Base-by-base conservation (phyloP, 1,284 basidiomycete genomes). In the Ustilago bromivora region DNA sequence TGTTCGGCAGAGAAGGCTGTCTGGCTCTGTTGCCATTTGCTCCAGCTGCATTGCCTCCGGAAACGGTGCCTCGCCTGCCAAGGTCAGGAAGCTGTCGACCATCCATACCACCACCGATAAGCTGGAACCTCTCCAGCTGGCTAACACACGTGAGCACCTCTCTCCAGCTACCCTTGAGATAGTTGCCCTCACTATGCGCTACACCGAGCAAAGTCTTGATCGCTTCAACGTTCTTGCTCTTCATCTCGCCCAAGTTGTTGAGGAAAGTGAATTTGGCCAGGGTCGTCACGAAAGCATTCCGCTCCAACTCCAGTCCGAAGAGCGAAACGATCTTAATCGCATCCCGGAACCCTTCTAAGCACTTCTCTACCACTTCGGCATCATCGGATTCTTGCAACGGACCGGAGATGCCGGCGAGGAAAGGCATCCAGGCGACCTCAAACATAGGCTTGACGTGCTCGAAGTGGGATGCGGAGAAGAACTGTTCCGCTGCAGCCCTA, bases 11-110 rank as follows among this genome's bases (percentile, higher is more conserved):
- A 36, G 76, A 53, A 40, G 76, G 76, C 56, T 58, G 75, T 23
- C 64, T 55, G 11, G 60, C 55, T 32, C 32, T 57, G 34, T 35
- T 52, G 31, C 65, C 53, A 38, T 61, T 69, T 9, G 66, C 58
- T 8, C 57, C 62, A 7, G 61, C 57, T 2, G 67, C 67, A 38
- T 47, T 34, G 23, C 63, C 63, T 3, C 66, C 43, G 23, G 51
- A 36, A 6, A 60, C 38, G 2, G 51, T 53, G 6, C 52, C 58
- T 32, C 93, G 92, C 72, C 92, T 90, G 51, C 92, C 91, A 43
- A 91, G 84, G 69, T 98, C 95, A 1, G 93, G 91, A 13, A 95
- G 88, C 67, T 96, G 94, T 56, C 87, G 78, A 52, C 87, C 86
- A 59, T 88, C 87, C 58, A 88, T 84, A 10, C 86, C 86, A 13